Evolutionary conservation across 1,284 basidiomycete genomes (phyloP), one percentile per base, ranked within the genome.

Genomic region (Marasmius oreades): DNA sequence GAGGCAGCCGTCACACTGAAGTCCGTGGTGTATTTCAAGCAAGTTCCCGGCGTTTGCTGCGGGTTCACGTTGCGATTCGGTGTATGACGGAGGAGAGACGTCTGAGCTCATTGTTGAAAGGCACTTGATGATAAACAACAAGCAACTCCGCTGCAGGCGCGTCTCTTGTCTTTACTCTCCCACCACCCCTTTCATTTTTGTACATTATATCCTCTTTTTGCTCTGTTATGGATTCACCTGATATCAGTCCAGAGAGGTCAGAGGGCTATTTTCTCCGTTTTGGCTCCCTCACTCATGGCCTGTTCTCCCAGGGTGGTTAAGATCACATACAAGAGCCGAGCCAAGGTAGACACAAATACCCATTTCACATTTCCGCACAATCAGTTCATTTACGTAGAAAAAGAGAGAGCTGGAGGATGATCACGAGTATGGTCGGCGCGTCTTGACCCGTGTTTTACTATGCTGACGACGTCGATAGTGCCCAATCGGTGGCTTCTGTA

Each of bases 321-420:
- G 62, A 66, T 72, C 55, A 78, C 72, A 8, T 77, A 78, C 64
- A 62, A 70, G 53, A 70, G 71, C 55, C 71, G 70, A 62, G 66
- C 71, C 61, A 79, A 78, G 75, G 77, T 76, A 60, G 52, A 62
- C 55, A 31, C n/a, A 18, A 51, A 43, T 23, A 47, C 48, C 18
- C 46, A 16, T 28, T 44, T 23, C 58, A 34, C 14, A 33, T 52
- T 22, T 37, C 22, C 53, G 3, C 22, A 14, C 28, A 42, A n/a
- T 22, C 31, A 47, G 53, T 24, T 23, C 33, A 28, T 31, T 45
- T 18, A 42, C 31, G 4, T 47, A 64, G 60, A 62, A 60, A 55
- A 64, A 65, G 55, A 60, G 63, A 62, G 59, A 58, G 44, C 55
- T 61, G 36, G 61, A 61, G 51, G 55, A 63, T 48, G 42, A 60